Evolutionary conservation across 352 stramenopile species (phyloP).

Genomic region (Pythium rishiriense): DNA sequence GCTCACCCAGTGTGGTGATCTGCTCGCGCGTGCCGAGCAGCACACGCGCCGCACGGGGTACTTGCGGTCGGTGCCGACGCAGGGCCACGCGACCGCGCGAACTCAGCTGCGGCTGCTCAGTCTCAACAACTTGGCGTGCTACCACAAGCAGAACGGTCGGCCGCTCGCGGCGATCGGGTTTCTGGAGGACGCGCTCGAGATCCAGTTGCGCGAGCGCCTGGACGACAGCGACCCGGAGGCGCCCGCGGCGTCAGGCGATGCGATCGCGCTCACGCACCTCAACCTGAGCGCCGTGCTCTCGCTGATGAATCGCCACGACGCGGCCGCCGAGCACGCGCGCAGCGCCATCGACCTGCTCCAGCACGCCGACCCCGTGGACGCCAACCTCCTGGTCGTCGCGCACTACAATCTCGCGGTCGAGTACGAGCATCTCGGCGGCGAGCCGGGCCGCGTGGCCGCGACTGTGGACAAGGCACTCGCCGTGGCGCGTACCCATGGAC

Average conservation of each 20-base stretch:
- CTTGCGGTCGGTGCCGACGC: conserved; percentile 29
- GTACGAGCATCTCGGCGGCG: conserved; percentile 45
- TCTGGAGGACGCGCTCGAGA: conserved; percentile 48
- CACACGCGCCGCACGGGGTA: conserved; percentile 51
- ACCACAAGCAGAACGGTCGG: conserved; percentile 44
- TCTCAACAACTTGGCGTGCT: conserved; percentile 74
- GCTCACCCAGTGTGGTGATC: conserved; percentile 27
- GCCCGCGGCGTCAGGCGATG: not conserved
- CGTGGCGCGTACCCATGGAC: conserved; percentile 21
- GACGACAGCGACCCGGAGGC: not conserved
- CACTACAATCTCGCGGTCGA: conserved; percentile 66
- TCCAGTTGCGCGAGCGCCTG: conserved; percentile 38
- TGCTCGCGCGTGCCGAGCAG: conserved; percentile 42
- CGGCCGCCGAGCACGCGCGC: conserved; percentile 47
- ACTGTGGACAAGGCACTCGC: conserved; percentile 31
- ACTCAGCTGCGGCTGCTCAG: conserved; percentile 45
- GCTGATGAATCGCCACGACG: conserved; percentile 45
- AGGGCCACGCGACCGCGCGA: conserved; percentile 28
- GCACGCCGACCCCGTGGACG: conserved; percentile 3
- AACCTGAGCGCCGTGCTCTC: conserved; percentile 69
- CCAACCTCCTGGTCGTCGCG: conserved; percentile 41
- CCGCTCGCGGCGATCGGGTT: conserved; percentile 42
- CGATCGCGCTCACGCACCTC: conserved; percentile 49
- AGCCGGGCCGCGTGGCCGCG: conserved; percentile 23
- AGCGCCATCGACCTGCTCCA: conserved; percentile 38